Conservation (phyloP, 1,284 basidiomycete species). For the Ustilago esculenta region DNA sequence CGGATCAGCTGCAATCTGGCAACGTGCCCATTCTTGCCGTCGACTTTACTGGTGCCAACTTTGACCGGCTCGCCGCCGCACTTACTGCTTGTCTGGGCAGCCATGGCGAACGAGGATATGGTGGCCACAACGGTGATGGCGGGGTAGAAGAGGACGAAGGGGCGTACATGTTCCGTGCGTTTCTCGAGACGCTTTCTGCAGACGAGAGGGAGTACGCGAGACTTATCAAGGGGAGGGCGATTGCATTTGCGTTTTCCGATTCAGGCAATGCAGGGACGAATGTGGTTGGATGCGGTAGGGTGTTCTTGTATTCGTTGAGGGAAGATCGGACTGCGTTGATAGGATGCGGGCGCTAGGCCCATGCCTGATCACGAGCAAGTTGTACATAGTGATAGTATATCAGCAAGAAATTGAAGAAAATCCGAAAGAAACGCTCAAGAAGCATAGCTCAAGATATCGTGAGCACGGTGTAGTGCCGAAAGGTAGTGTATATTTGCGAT, state of each 20-base stretch:
- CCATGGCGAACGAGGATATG: slow-evolving; percentile 14
- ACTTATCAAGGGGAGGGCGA: slow-evolving; percentile 34
- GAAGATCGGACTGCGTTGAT: slow-evolving; percentile 49
- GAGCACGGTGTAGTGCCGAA: too few species aligned
- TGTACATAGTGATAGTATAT: too few species aligned
- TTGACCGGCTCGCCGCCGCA: slow-evolving; percentile 44
- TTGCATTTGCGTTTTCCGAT: slow-evolving; percentile 43
- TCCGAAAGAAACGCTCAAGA: too few species aligned
- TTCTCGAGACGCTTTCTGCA: slow-evolving; percentile 44
- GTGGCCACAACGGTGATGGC: neutral
- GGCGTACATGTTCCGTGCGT: slow-evolving; percentile 48
- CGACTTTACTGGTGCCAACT: slow-evolving; percentile 49
- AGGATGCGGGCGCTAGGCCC: slow-evolving; percentile 30
- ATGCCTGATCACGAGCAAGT: too few species aligned
- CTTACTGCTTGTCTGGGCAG: slow-evolving; percentile 46
- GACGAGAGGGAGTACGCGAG: slow-evolving; percentile 61
- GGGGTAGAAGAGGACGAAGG: slow-evolving; percentile 27
- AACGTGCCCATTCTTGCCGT: slow-evolving; percentile 59
- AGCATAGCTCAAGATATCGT: too few species aligned
- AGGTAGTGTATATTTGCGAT: too few species aligned
- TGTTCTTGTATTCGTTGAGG: slow-evolving; percentile 51
- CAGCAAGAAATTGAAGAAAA: too few species aligned
- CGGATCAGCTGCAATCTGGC: slow-evolving; percentile 48
- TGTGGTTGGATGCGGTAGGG: slow-evolving; percentile 27
- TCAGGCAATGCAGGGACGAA: slow-evolving; percentile 16